phyloP scores from a whole-genome alignment of 2,329 filamentous ascomycete species.

The Penicillium sumatraense region DNA sequence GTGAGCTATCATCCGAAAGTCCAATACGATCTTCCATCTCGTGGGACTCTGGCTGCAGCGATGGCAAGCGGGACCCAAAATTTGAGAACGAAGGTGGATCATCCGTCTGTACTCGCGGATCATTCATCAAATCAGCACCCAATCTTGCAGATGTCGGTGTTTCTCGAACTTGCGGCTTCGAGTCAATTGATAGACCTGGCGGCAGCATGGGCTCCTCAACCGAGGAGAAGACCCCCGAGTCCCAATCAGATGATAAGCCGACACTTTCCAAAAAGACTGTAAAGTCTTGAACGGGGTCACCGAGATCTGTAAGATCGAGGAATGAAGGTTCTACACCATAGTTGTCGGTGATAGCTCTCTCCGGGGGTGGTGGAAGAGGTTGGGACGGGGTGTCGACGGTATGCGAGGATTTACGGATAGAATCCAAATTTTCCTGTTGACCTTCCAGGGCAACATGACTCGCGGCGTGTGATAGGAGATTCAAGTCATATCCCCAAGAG shows the following conservation, averaged over 20 bases:
- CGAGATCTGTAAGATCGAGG: slow-evolving; percentile 51
- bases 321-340: slow-evolving; percentile 51
- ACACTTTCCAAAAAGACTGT: slow-evolving; percentile 54
- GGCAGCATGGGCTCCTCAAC: slow-evolving; percentile 46
- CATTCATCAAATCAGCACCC: slow-evolving; percentile 44
- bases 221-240: slow-evolving; percentile 51
- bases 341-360: slow-evolving; percentile 46
- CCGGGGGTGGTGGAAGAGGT: slow-evolving; percentile 38
- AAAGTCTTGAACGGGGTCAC: slow-evolving; percentile 55
- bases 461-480: slow-evolving; percentile 53
- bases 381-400: slow-evolving; percentile 37
- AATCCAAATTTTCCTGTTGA: slow-evolving; percentile 47
- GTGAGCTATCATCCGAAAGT: slow-evolving; percentile 47
- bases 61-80: slow-evolving; percentile 53
- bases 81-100: slow-evolving; percentile 53
- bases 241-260: slow-evolving; percentile 55
- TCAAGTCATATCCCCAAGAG: slow-evolving; percentile 56
- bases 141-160: slow-evolving; percentile 35
- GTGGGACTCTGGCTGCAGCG: slow-evolving; percentile 51
- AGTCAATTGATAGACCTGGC: slow-evolving; percentile 41
- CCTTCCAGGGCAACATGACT: slow-evolving; percentile 55
- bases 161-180: slow-evolving; percentile 39
- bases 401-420: slow-evolving; percentile 41
- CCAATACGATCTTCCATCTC: slow-evolving; percentile 50
- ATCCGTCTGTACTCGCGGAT: slow-evolving; percentile 42